Conservation (phyloP, 2,329 filamentous ascomycete species). For the Aspergillus cejpii region DNA sequence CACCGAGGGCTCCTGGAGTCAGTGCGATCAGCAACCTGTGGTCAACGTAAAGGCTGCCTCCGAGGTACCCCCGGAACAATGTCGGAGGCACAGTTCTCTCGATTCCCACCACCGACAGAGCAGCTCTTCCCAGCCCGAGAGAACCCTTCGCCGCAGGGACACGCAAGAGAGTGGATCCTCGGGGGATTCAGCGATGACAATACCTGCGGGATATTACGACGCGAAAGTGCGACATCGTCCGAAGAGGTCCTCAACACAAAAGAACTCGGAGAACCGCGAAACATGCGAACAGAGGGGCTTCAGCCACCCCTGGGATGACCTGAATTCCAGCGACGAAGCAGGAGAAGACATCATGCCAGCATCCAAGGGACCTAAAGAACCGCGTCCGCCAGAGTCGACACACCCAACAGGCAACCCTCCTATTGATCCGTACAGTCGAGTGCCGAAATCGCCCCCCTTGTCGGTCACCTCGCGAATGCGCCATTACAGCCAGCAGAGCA, state of each 20-base stretch:
- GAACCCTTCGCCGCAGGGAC: neutral
- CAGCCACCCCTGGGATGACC: neutral
- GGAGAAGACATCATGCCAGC: conserved; percentile 11
- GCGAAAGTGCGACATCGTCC: conserved; percentile 23
- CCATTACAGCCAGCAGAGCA: conserved; percentile 29
- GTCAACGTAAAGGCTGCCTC: conserved; percentile 11
- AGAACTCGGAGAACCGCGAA: neutral
- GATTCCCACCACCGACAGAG: conserved; percentile 8
- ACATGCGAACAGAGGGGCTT: neutral
- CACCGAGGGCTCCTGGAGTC: conserved; percentile 39
- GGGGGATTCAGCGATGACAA: conserved; percentile 13
- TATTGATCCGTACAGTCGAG: conserved; percentile 18
- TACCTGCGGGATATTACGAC: conserved; percentile 30
- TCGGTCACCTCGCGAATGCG: conserved; percentile 37
- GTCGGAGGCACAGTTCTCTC: conserved; percentile 11
- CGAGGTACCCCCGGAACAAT: conserved; percentile 8
- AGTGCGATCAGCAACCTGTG: conserved; percentile 28
- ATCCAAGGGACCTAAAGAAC: neutral
- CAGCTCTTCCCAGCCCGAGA: conserved; percentile 2
- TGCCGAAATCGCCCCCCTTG: conserved; percentile 32
- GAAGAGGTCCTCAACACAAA: conserved; percentile 5
- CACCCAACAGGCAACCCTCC: conserved; percentile 7
- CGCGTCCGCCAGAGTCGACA: neutral
- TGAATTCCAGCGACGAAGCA: conserved; percentile 22
- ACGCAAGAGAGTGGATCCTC: conserved; percentile 6